Base-by-base conservation (phyloP, 1,284 basidiomycete genomes). In the Cryptococcus wingfieldii region DNA sequence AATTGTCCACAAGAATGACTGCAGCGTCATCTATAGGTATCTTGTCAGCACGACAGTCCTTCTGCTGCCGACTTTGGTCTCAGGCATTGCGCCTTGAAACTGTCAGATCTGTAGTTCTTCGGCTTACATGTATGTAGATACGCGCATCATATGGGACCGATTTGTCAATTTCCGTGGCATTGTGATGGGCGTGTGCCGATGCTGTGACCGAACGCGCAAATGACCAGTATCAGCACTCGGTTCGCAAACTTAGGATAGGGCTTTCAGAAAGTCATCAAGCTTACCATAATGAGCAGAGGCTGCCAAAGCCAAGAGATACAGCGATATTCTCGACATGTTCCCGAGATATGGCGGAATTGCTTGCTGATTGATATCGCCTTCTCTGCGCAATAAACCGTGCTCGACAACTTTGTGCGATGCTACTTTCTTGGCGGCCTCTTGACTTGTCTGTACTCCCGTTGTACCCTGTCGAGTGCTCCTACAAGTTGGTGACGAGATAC, bases 1-100 rank as follows among this genome's bases (percentile, higher is more conserved):
- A 12, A 92, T 71, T 2, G 86, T 88, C 90, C 90, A 93, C 6
- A 90, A 83, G 9, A 82, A 70, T 3, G 82, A 83, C 68, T 92
- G 89, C 13, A 91, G 71, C 38, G 80, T 77, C 58, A 92, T 90
- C 74, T 76, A 47, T 12, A 13, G 27, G 42, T 18, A 34, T 7
- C 31, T 34, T 6, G 31, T 19, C 16, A 38, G 13, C 34, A 49
- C 16, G 37, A 25, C 6, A 6, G 27, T 43, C 7, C 39, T 14
- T 4, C 23, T 31, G 8, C 2, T 38, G 10, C n/a, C 38, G 38
- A 38, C 10, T 25, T 37, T 43, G n/a, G 14, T 18, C 6, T 42
- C 38, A 23, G n/a, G 16, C 18, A 28, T n/a, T 18, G 38, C 28
- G 23, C 8, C 9, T 6, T 43, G 23, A 6, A 2, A 3, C 18